phyloP scores from a whole-genome alignment of 192 early-diverging fungal species.

The Coemansia sp. region DNA sequence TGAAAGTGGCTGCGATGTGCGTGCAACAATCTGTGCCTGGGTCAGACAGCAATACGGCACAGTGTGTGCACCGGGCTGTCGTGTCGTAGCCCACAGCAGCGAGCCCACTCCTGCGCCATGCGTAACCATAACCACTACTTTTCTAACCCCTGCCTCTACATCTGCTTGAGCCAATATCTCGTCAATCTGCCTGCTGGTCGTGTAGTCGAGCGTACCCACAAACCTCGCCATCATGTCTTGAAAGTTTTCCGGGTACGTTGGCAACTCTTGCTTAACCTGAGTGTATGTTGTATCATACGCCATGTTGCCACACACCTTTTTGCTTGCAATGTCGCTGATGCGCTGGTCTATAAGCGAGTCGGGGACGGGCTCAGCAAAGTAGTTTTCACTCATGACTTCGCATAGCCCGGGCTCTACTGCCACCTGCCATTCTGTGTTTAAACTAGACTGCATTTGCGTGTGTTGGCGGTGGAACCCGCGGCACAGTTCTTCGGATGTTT shows the following conservation, averaged over 20 bases:
- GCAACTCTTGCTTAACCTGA: conserved; percentile 10
- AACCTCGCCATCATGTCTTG: conserved; percentile 50
- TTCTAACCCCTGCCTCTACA: background rate
- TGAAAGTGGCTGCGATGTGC: conserved; percentile 19
- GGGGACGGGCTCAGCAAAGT: conserved; percentile 38
- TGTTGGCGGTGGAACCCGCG: conserved; percentile 19
- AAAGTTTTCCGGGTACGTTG: conserved; percentile 41
- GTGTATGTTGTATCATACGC: conserved; percentile 12
- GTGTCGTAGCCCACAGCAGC: conserved; percentile 46
- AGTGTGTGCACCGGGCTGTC: conserved; percentile 21
- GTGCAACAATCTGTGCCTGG: conserved; percentile 15
- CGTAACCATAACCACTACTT: conserved; percentile 43
- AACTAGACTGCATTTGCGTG: background rate
- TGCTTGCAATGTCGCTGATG: conserved; percentile 4
- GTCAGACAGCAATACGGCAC: conserved; percentile 43
- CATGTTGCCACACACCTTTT: conserved; percentile 13
- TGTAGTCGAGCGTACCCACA: conserved; percentile 29
- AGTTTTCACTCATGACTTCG: conserved; percentile 48
- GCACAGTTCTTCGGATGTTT: conserved; percentile 31
- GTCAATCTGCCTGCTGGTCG: conserved; percentile 11
- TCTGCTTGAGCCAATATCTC: background rate
- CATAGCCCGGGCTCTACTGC: conserved; percentile 45
- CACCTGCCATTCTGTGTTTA: conserved; percentile 12
- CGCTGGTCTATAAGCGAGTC: conserved; percentile 20
- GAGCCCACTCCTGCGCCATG: conserved; percentile 46